Base-by-base conservation (phyloP, 805 yeast genomes). In the Saturnispora mendoncae region DNA sequence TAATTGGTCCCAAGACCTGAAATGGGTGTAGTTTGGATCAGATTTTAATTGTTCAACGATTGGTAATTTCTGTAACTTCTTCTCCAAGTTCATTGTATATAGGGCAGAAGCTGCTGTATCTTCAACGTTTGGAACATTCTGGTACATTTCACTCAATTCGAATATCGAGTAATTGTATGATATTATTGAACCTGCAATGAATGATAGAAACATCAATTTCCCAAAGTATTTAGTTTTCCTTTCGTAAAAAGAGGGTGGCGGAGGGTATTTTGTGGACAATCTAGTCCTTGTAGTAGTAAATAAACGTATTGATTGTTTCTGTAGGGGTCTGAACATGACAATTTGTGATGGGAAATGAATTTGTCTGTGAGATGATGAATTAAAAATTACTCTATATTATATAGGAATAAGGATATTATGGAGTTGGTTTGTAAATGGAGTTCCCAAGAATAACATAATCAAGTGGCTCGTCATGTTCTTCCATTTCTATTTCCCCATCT, bases 391-490 rank as follows among this genome's bases (percentile, higher is more conserved):
- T n/a, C n/a, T n/a, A n/a, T n/a, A n/a, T n/a, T n/a, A n/a, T n/a
- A n/a, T n/a, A n/a, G n/a, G n/a, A n/a, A 33, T 20, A 14, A 6
- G 10, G 26, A 7, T 23, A 23, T 6, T 23, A 6, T 23, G 26
- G 9, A 6, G 12, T 28, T 25, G 21, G 28, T 15, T 38, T 23
- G 33, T 36, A 50, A 12, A 63, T 46, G 3, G 47, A 28, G 23
- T 57, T 66, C 6, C 63, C 71, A 0, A 73, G 59, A 1, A 84
- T 59, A 0, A 83, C 65, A 2, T 62, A 65, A 58, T 85, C 80
- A 38, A 84, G 56, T 1, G 42, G 40, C 59, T 75, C 73, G 53
- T 84, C 94, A 47, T 82, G 90, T 1, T 52, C 61, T 48, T 82
- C 92, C 2, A 60, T 45, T 0, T 84, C 84, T 9, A 81, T 55